A percentile compares a stretch with the other conserved stretches of the same genome.
Conservation (phyloP, 495 filamentous ascomycete genomes). For the Talaromyces wortmannii region DNA sequence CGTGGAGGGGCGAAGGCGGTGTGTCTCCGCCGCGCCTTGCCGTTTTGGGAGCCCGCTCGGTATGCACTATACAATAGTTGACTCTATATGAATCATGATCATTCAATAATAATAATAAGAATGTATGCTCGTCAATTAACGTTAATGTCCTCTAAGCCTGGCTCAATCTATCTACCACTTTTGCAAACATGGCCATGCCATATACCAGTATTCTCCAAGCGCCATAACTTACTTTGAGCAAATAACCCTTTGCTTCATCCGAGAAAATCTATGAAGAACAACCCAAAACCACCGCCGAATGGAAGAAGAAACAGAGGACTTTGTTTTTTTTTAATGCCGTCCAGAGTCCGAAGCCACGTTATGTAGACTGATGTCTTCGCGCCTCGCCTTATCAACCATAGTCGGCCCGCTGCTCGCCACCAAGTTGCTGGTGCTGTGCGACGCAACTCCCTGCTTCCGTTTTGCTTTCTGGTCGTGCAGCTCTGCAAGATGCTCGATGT, state of each 20-base stretch:
- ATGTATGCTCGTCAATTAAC: not conserved
- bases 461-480: conserved; percentile 1
- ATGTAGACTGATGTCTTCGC: conserved; percentile 6
- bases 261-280: not conserved
- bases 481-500: conserved; percentile 68
- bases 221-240: too few species aligned
- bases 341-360: conserved; percentile 3
- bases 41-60: not conserved
- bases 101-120: not conserved
- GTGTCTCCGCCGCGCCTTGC: not conserved
- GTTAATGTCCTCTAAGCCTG: too few species aligned
- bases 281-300: not conserved
- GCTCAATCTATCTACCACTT: too few species aligned
- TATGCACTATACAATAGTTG: not conserved
- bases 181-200: too few species aligned
- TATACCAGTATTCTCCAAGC: too few species aligned
- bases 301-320: not conserved
- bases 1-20: conserved; percentile 4
- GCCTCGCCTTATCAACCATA: conserved; percentile 2
- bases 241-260: too few species aligned
- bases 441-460: not conserved
- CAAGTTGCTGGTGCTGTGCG: not conserved
- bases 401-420: conserved; percentile 1
- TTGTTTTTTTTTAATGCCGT: not conserved
- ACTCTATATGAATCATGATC: not conserved